Base-by-base conservation (phyloP, 192 early-diverging fungal genomes). In the Coemansia sp. region DNA sequence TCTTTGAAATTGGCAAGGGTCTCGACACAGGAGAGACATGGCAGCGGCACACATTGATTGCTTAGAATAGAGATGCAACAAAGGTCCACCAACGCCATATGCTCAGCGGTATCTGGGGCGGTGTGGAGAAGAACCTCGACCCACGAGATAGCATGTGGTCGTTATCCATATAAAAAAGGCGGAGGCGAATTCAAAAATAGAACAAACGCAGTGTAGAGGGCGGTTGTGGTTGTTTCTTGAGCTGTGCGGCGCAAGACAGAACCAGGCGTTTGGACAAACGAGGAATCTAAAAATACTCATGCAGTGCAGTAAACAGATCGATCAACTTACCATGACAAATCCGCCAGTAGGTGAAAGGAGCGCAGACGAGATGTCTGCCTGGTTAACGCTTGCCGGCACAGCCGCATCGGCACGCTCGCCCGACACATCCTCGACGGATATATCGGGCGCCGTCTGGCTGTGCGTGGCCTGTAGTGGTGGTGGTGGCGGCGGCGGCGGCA, bases 261-360 rank as follows among this genome's bases (percentile, higher is more conserved):
- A 52, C 49, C 49, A 25, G 49, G 13, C 23, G 23, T 11, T 15
- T 52, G 49, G 22, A 52, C 22, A 45, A 22, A 25, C 20, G 49
- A 25, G 15, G 23, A 52, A 20, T 17, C 53, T 53, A 49, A 34
- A 57, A 57, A 57, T 57, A 57, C 23, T 17, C 55, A 10, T 54
- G 53, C 36, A 65, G 13, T 54, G 53, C 36, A 65, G 34, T 32
- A 65, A 54, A 55, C 19, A 41, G 32, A 49, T 42, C 20, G 40
- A 52, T 13, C 20, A 45, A 29, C 71, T 73, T 73, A 73, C 71
- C 71, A 66, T 70, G 49, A 66, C 67, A 34, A 42, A 65, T 45
- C 65, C 67, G 9, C 58, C 38, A 19, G 49, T 62, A 32, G 67
- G 63, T 41, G 63, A 60, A 57, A 57, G 55, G 9, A 57, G 34